Evolutionary conservation across 768 basidiomycete genomes (phyloP).

Genomic region (Auriculariales sp.): DNA sequence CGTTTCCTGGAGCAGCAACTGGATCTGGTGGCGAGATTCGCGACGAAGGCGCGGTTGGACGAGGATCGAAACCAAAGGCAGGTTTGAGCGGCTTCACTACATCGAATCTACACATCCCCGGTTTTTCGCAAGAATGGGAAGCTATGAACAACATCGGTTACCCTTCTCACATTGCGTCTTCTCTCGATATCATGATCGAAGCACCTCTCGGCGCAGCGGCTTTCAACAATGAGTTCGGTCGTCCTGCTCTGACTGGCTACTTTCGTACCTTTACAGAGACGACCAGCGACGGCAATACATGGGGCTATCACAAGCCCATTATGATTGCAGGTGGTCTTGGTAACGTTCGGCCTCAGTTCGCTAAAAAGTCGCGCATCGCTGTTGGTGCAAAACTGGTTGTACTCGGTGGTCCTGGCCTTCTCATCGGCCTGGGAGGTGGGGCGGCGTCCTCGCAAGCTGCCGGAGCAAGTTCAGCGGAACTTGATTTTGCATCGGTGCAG

Average conservation of each 20-base stretch:
- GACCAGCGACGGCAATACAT: conserved; percentile 51
- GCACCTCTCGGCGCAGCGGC: conserved; percentile 89
- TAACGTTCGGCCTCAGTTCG: conserved; percentile 74
- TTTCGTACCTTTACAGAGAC: conserved; percentile 88
- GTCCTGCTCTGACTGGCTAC: conserved; percentile 84
- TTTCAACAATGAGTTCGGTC: conserved; percentile 97
- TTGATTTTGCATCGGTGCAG: conserved; percentile 97
- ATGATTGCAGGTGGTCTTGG: conserved; percentile 98
- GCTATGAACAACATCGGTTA: conserved; percentile 61
- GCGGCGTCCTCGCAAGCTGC: conserved; percentile 90
- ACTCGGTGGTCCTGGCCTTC: conserved; percentile 87
- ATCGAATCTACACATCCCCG: conserved; percentile 87
- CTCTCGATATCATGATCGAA: conserved; percentile 94
- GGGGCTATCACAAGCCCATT: conserved; percentile 98
- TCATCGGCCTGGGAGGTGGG: conserved; percentile 94
- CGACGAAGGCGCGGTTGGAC: conserved; percentile 91
- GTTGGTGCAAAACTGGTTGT: conserved; percentile 83
- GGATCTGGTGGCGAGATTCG: conserved; percentile 98
- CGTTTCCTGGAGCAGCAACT: conserved; percentile 96
- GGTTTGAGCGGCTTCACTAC: conserved; percentile 87
- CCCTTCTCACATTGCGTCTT: conserved; percentile 81
- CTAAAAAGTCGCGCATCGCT: conserved; percentile 61
- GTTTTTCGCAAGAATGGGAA: conserved; percentile 90
- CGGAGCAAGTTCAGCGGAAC: conserved; percentile 77
- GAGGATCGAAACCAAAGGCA: conserved; percentile 92